A percentile compares a stretch with the other conserved stretches of the same genome.
Conservation (phyloP, 2,329 filamentous ascomycete species). For the Microcera coccophila region DNA sequence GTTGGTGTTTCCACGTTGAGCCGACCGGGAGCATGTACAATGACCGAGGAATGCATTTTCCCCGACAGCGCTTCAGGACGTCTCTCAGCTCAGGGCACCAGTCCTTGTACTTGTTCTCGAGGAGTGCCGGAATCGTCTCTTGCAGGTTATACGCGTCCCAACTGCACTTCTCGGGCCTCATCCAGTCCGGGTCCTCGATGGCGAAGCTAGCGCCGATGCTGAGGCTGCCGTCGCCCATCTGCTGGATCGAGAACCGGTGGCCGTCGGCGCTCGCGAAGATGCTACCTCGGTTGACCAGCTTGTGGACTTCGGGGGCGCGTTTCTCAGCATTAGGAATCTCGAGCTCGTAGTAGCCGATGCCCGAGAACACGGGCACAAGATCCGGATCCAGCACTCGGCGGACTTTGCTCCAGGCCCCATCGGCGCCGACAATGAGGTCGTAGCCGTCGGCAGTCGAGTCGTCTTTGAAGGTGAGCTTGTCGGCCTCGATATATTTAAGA, state of each 20-base stretch:
- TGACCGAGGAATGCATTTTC: constrained; percentile 37
- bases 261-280: constrained; percentile 43
- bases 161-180: constrained; percentile 36
- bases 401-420: constrained; percentile 38
- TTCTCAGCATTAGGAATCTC: constrained; percentile 39
- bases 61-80: constrained; percentile 39
- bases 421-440: constrained; percentile 36
- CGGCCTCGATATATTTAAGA: constrained; percentile 37
- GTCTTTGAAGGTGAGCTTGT: constrained; percentile 38
- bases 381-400: constrained; percentile 31
- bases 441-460: constrained; percentile 35
- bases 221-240: constrained; percentile 48
- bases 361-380: constrained; percentile 42
- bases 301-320: constrained; percentile 40
- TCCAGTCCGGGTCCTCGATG: constrained; percentile 38
- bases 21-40: constrained; percentile 53
- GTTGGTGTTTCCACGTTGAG: constrained; percentile 43
- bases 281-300: constrained; percentile 45
- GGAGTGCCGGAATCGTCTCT: constrained; percentile 36
- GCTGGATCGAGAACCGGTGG: constrained; percentile 36
- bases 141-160: constrained; percentile 41
- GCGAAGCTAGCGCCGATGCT: constrained; percentile 37
- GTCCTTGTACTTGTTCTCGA: constrained; percentile 33
- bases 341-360: constrained; percentile 42
- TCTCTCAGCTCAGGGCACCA: constrained; percentile 43